phyloP scores from a whole-genome alignment of 768 basidiomycete species.

The Sarcodon aspratus region DNA sequence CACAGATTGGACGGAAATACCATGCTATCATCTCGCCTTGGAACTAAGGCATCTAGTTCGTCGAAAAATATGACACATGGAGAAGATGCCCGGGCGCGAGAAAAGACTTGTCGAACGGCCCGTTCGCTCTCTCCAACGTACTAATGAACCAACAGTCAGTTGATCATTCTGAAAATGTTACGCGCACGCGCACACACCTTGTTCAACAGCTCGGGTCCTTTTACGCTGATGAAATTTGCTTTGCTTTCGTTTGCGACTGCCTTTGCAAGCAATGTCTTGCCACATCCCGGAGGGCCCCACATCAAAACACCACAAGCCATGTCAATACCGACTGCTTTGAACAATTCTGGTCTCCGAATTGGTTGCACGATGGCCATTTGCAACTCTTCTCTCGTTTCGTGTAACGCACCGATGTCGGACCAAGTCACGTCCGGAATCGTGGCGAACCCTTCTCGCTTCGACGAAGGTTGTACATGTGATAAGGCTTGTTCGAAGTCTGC shows the following conservation, averaged over 20 bases:
- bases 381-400: conserved; percentile 75
- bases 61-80: conserved; percentile 97
- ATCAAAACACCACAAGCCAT: conserved; percentile 88
- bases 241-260: conserved; percentile 93
- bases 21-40: conserved; percentile 79
- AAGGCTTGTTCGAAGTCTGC: conserved; percentile 75
- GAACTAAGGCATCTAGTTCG: conserved; percentile 87
- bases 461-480: conserved; percentile 87
- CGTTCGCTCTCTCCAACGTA: conserved; percentile 97
- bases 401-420: conserved; percentile 91
- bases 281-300: conserved; percentile 99
- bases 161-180: background rate
- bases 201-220: conserved; percentile 93
- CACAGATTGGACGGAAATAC: conserved; percentile 29
- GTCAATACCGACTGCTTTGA: conserved; percentile 79
- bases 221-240: conserved; percentile 97
- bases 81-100: conserved; percentile 83
- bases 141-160: conserved; percentile 24
- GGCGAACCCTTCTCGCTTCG: conserved; percentile 79
- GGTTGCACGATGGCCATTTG: conserved; percentile 98
- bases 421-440: conserved; percentile 95
- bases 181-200: conserved; percentile 49
- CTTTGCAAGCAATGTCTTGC: conserved; percentile 95
- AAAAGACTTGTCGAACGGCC: conserved; percentile 91
- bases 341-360: conserved; percentile 81